Evolutionary conservation across 495 filamentous ascomycete genomes (phyloP).

Genomic region (Cercophora scortea): DNA sequence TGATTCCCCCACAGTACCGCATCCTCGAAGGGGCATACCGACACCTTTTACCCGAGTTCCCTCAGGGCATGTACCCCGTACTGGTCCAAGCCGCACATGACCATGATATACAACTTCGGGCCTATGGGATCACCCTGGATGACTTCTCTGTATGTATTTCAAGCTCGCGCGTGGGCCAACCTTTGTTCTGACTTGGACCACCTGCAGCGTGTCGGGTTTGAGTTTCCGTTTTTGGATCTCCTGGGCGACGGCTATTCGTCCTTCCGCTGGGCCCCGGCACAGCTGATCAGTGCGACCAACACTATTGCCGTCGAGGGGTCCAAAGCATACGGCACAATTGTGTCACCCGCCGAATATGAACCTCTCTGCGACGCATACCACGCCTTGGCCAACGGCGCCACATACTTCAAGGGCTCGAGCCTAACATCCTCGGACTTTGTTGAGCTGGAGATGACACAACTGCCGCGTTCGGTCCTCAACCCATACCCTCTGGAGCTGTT

Average conservation of each 20-base stretch:
- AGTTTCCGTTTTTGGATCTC: conserved; percentile 38
- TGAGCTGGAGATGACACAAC: conserved; percentile 20
- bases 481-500: conserved; percentile 31
- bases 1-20: conserved; percentile 28
- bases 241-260: conserved; percentile 26
- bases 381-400: conserved; percentile 15
- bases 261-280: conserved; percentile 33
- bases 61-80: conserved; percentile 36
- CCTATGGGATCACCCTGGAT: conserved; percentile 25
- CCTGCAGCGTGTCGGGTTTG: conserved; percentile 31
- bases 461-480: background rate
- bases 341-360: conserved; percentile 27
- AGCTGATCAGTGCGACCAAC: conserved; percentile 28
- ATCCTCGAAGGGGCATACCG: conserved; percentile 34
- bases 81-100: conserved; percentile 36
- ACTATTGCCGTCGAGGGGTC: conserved; percentile 28
- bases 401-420: conserved; percentile 21
- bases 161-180: background rate
- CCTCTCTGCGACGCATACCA: conserved; percentile 32
- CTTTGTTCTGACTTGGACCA: conserved; percentile 2
- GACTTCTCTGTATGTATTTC: conserved; percentile 33
- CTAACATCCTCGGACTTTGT: conserved; percentile 15
- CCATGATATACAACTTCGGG: conserved; percentile 31
- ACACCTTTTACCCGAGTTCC: conserved; percentile 28
- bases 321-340: conserved; percentile 28